Evolutionary conservation across 306 rosid species (phyloP).

Genomic region (Quercus ilex): DNA sequence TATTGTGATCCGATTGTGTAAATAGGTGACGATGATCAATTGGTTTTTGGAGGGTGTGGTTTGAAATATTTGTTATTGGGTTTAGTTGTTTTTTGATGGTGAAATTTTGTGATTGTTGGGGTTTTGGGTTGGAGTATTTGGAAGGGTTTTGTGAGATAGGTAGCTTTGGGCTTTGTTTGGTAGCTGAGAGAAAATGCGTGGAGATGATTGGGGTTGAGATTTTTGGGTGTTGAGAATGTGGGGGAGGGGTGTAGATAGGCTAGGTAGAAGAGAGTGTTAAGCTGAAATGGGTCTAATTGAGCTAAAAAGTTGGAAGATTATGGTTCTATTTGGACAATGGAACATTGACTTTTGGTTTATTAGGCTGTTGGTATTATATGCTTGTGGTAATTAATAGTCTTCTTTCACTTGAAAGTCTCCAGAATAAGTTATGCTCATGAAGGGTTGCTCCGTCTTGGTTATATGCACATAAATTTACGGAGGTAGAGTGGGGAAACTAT

Average conservation of each 20-base stretch:
- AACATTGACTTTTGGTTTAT: neutral
- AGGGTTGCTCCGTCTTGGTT: neutral
- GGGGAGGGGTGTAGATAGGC: neutral
- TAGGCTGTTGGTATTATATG: neutral
- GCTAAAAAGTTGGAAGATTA: neutral
- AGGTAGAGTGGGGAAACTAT: neutral
- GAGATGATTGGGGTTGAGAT: neutral
- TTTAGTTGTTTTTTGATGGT: slow-evolving; percentile 18
- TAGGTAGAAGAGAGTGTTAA: neutral
- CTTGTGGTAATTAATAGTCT: neutral
- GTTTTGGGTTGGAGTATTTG: slow-evolving; percentile 3
- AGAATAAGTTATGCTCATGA: neutral
- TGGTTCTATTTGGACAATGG: neutral
- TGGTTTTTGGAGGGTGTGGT: neutral
- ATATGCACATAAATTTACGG: neutral
- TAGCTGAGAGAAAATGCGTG: neutral
- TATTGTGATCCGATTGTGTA: slow-evolving; percentile 37
- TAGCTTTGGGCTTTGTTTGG: neutral
- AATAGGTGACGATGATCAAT: slow-evolving; percentile 36
- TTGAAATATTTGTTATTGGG: neutral
- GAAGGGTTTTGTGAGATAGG: neutral
- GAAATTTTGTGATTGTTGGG: neutral
- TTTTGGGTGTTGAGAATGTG: neutral
- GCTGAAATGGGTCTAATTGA: neutral
- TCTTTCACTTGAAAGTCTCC: neutral